A percentile compares a stretch with the other conserved stretches of the same genome.
Conservation (phyloP, 805 yeast species). For the Starmerella floris region DNA sequence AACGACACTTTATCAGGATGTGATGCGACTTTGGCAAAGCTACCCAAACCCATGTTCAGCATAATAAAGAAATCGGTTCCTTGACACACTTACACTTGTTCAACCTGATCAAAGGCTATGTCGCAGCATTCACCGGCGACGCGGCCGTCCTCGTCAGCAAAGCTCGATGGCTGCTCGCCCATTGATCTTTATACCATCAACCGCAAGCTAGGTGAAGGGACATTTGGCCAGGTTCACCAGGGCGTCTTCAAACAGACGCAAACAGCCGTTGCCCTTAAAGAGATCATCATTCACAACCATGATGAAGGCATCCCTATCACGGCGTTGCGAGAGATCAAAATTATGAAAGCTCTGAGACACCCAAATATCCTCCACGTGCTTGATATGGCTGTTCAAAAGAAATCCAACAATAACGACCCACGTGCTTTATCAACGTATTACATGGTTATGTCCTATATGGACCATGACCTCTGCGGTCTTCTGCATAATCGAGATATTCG, state of each 20-base stretch:
- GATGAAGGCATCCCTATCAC: conserved; percentile 82
- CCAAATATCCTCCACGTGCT: conserved; percentile 59
- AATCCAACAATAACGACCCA: conserved; percentile 16
- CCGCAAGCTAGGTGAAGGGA: conserved; percentile 59
- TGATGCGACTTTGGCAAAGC: too few relatives aligned
- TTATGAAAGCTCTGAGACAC: conserved; percentile 57
- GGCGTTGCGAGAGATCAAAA: conserved; percentile 81
- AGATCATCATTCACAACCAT: conserved; percentile 61
- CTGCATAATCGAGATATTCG: conserved; percentile 62
- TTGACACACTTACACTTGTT: too few relatives aligned
- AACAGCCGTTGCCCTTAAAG: conserved; percentile 72
- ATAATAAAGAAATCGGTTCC: too few relatives aligned
- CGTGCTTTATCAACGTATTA: conserved; percentile 38
- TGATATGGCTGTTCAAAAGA: conserved; percentile 50
- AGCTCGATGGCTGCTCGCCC: conserved; percentile 27
- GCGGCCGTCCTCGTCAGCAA: neutral
- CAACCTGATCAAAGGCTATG: too few relatives aligned
- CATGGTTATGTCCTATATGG: conserved; percentile 87
- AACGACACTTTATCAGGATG: too few relatives aligned
- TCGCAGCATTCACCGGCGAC: neutral
- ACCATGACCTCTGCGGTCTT: conserved; percentile 80
- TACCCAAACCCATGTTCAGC: too few relatives aligned
- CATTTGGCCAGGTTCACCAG: conserved; percentile 78
- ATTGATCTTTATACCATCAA: conserved; percentile 26
- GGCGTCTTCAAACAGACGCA: conserved; percentile 45